Evolutionary conservation across 805 yeast genomes (phyloP), one percentile per base, ranked within the genome.

Genomic region (Suhomyces canberraensis): DNA sequence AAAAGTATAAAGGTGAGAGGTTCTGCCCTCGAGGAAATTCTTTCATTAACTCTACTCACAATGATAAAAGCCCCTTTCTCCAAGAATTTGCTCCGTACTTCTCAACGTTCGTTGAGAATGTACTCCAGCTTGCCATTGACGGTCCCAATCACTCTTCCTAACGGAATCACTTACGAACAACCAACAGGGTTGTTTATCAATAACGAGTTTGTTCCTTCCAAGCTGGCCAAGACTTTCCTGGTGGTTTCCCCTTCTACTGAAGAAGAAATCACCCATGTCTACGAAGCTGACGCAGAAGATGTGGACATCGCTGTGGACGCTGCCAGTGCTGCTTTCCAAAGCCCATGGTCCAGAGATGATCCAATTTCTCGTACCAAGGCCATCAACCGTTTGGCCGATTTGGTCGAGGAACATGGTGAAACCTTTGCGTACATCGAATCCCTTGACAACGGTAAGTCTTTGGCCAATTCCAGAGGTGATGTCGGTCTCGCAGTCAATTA

Each of bases 121-220:
- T 57, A 54, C 45, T 58, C 66, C 25, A 45, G 46, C 31, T 51
- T 58, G 46, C 69, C 73, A 17, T 58, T 69, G 48, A 45, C 73
- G 3, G 66, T 69, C 8, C 64, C 64, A 22, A 60, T 82, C 45
- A 73, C 71, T 7, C 64, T 80, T 48, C 95, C 95, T 46, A 84
- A 83, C 52, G 95, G 95, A 29, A 64, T 65, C 21, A 64, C 70
- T 24, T 84, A 82, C 55, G 71, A 77, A 35, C 95, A 85, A 67
- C 96, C 96, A 51, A 81, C 84, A 8, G 96, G 96, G 45, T 67
- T 90, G 51, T 90, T 86, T 73, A 87, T 90, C 60, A 83, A 87
- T 70, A 86, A 86, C 63, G 86, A 86, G 60, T 87, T 84, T 53
- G 81, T 81, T 56, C 51, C 66, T 33, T 75, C 89, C 13, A 61